Base-by-base conservation (phyloP, 139 green algal genomes). In the Tetraselmis striata region DNA sequence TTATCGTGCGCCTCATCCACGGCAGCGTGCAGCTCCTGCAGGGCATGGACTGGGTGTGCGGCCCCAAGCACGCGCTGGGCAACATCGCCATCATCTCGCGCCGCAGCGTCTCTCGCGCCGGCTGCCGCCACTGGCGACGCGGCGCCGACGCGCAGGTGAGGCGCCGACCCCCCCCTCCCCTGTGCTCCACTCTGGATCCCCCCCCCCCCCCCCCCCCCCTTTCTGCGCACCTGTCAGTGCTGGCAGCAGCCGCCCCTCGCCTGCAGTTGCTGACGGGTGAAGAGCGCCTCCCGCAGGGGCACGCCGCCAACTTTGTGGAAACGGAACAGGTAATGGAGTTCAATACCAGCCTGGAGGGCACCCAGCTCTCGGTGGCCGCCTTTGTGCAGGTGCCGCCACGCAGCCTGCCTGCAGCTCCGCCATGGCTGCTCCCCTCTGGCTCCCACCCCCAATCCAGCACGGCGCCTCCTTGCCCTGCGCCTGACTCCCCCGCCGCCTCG, bases 271-370 rank as follows among this genome's bases (percentile, higher is more conserved):
- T n/a, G n/a, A n/a, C n/a, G n/a, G n/a, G n/a, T n/a, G n/a, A n/a
- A n/a, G 45, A 67, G 11, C 45, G 28, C 45, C 45, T 18, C 1
- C 25, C 75, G 45, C 82, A 87, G 74, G 91, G 92, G 30, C 76
- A 85, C 32, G 93, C 92, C 23, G 93, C 94, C 79, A 98, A 98
- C 92, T 95, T 93, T 86, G 95, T 97, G 31, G 95, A 98, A 89
- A 96, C 91, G 27, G 95, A 98, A 90, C 92, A 98, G 89, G 31
- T 97, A 28, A 67, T 97, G 83, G 79, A 81, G 32, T 77, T 92
- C 25, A 79, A 87, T 31, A 29, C 28, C 0, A 59, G 82, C n/a
- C 31, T 78, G 25, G 78, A 88, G 59, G 31, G 18, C 18, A 25
- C 45, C 11, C 11, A 87, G 78, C 78, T 28, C 28, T 26, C 18